Base-by-base conservation (phyloP, 2,329 filamentous ascomycete genomes). In the Ambrosiella cleistominuta region DNA sequence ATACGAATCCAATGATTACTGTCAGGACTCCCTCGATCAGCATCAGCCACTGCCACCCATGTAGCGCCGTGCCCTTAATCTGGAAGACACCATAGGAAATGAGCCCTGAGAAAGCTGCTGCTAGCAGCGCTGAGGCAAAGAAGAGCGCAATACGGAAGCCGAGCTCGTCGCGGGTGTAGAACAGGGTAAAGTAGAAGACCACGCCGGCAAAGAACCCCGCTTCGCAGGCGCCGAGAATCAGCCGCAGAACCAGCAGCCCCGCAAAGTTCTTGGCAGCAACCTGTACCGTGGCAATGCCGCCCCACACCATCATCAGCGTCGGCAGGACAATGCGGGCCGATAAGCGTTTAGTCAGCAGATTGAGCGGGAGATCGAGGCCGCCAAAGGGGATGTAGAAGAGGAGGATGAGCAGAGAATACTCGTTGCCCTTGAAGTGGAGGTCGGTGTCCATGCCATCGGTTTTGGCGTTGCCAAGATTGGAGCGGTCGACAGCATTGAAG, bases 31-130 rank as follows among this genome's bases (percentile, higher is more conserved):
- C 83, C 63, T 87, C 81, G 11, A 83, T 76, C 52, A 86, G 79
- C 67, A 87, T 87, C 27, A 86, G 74, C 77, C 78, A 83, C 5
- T 80, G 72, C 83, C 83, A 88, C 3, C 82, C 82, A 1, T 76
- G 74, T 1, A 58, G 57, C 1, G 72, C 67, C 2, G 83, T 69
- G 1, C 79, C 81, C 2, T 69, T 69, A 0, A 74, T 69, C 9
- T 78, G 74, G 0, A 79, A 81, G 54, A 88, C 83, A 5, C 81
- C 76, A 1, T 79, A 79, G 1, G 79, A 77, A 19, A 83, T 72
- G n/a, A 82, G 70, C 0, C 82, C 83, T 0, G 81, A 81, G 64
- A 87, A 86, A 0, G 83, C 82, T 0, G 82, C 82, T 0, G 80
- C 81, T 5, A 86, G 74, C 9, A 86, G 71, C 5, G 80, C 80